Conservation (phyloP, 169 alveolate genomes). For the Eimeria sp. region DNA sequence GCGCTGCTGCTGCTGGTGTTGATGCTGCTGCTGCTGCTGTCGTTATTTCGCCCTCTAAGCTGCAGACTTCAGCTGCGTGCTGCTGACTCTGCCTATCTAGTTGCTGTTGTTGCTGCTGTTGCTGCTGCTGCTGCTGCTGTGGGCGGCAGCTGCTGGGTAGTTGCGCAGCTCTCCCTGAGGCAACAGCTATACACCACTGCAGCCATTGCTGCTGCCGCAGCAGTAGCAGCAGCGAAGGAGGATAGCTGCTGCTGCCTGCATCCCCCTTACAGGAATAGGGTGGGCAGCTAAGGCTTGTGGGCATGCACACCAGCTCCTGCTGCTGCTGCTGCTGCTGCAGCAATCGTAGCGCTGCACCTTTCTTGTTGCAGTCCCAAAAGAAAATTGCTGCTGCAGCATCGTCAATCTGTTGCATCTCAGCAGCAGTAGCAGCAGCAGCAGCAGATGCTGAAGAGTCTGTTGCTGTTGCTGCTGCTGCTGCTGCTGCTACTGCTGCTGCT, state of each 20-base stretch:
- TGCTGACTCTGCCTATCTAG: background rate
- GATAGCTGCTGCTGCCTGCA: background rate
- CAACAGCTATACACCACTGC: slow-evolving; percentile 65
- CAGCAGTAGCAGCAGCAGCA: slow-evolving; percentile 32
- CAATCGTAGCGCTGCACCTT: slow-evolving; percentile 19
- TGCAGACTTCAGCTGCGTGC: slow-evolving; percentile 17
- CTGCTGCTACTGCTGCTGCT: slow-evolving; percentile 11
- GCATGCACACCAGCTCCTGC: background rate
- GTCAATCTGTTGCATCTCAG: background rate
- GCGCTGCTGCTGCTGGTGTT: background rate
- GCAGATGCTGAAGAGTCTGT: background rate
- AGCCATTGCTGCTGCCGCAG: slow-evolving; percentile 74
- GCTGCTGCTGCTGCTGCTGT: slow-evolving; percentile 54
- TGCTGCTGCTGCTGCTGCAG: slow-evolving; percentile 45
- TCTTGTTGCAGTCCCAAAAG: slow-evolving; percentile 45
- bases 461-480: slow-evolving; percentile 1
- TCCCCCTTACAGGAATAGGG: background rate
- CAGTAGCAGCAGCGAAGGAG: slow-evolving; percentile 44
- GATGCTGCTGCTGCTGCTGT: slow-evolving; percentile 20
- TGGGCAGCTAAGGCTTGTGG: background rate
- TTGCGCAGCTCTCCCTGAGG: slow-evolving; percentile 66
- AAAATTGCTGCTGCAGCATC: background rate
- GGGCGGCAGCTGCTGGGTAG: slow-evolving; percentile 46
- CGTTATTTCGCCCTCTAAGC: background rate
- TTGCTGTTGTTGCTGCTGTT: slow-evolving; percentile 50